Evolutionary conservation across 164 flowering plant genomes (phyloP).

Genomic region (Dillenia turbinata): DNA sequence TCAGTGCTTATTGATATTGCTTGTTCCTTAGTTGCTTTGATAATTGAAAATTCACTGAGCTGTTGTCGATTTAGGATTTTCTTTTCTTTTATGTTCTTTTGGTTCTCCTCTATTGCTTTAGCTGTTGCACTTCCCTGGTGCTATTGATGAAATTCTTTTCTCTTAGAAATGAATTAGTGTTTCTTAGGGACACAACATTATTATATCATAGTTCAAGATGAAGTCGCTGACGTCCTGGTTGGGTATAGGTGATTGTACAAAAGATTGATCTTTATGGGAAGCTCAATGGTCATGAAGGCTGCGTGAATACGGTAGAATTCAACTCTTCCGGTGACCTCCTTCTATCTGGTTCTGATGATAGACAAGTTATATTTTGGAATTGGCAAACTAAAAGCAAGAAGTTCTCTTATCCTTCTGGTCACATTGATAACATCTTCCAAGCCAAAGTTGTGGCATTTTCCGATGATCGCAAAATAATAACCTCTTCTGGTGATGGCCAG

Average conservation of each 20-base stretch:
- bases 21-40: no score
- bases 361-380: constrained; percentile 54
- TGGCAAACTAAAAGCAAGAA: constrained; percentile 34
- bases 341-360: constrained; percentile 76
- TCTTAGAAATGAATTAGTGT: neutral
- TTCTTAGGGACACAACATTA: neutral
- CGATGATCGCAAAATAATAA: constrained; percentile 56
- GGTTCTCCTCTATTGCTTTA: neutral
- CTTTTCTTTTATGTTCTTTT: no score
- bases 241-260: constrained; percentile 38
- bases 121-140: neutral
- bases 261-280: constrained; percentile 40
- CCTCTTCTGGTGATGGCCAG: constrained; percentile 76
- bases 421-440: constrained; percentile 57
- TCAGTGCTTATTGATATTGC: no score
- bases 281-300: constrained; percentile 55
- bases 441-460: constrained; percentile 59
- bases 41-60: no score
- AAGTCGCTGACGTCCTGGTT: constrained; percentile 3
- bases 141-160: neutral
- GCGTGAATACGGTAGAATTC: constrained; percentile 65
- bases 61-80: no score
- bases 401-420: constrained; percentile 55
- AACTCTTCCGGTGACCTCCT: constrained; percentile 59
- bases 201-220: neutral